phyloP scores from a whole-genome alignment of 768 basidiomycete genomes.

The Suillus weaverae region DNA sequence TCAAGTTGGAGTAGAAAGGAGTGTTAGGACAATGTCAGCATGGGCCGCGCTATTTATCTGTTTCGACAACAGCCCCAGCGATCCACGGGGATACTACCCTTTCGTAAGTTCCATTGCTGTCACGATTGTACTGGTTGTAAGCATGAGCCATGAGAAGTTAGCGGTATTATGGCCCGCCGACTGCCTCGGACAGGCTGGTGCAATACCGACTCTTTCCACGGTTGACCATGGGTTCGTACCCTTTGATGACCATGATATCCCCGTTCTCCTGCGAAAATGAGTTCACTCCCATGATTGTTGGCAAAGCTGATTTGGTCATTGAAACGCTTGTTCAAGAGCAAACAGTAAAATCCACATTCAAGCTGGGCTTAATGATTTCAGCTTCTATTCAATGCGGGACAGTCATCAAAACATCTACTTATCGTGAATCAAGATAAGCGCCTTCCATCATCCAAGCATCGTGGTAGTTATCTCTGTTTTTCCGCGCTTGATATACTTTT shows the following conservation, averaged over 20 bases:
- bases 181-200: background rate
- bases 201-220: background rate
- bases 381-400: background rate
- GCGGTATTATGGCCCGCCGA: background rate
- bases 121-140: background rate
- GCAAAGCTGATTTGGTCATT: background rate
- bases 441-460: background rate
- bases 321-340: background rate
- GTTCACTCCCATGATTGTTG: background rate
- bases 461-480: background rate
- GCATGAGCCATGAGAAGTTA: background rate
- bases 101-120: background rate
- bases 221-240: background rate
- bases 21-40: background rate
- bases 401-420: background rate
- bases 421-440: background rate
- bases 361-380: no score
- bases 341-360: no score
- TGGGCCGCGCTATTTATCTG: background rate
- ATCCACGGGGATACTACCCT: background rate
- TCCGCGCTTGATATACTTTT: background rate
- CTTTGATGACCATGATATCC: background rate
- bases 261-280: background rate
- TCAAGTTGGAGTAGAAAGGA: conserved; percentile 3
- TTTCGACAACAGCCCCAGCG: background rate